These are phyloP conservation scores for Pseudogymnoascus sp. DNA, from an alignment of 2,329 filamentous ascomycete genomes.

Conservation along the genomic window DNA sequence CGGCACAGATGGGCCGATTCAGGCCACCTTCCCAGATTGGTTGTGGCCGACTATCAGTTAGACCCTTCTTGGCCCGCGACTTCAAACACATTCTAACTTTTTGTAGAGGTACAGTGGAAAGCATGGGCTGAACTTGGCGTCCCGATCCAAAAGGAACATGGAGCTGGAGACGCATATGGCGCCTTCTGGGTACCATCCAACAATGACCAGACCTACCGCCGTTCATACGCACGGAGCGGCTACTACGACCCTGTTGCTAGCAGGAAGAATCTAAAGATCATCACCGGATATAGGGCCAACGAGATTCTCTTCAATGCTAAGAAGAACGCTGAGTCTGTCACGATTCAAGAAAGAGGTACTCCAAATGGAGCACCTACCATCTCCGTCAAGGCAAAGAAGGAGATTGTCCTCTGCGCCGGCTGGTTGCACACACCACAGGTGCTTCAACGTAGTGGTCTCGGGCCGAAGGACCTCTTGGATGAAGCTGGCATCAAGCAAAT, in stretches of 20 bases:
- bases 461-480: constrained; percentile 24
- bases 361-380: not conserved
- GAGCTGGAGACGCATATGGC: constrained; percentile 29
- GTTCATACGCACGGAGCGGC: constrained; percentile 32
- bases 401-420: constrained; percentile 31
- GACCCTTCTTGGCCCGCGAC: constrained; percentile 4
- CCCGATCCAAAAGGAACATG: constrained; percentile 29
- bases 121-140: constrained; percentile 31
- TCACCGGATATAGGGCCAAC: constrained; percentile 12
- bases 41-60: constrained; percentile 30
- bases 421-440: constrained; percentile 21
- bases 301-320: constrained; percentile 24
- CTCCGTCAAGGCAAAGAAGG: constrained; percentile 19
- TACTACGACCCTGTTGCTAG: constrained; percentile 30
- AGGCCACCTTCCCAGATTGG: constrained; percentile 32
- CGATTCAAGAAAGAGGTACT: not conserved
- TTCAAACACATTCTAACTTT: not conserved
- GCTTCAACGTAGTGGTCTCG: constrained; percentile 20
- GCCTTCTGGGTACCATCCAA: constrained; percentile 31
- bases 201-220: constrained; percentile 20
- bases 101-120: constrained; percentile 13
- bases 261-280: constrained; percentile 20
- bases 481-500: constrained; percentile 27
- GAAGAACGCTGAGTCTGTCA: constrained; percentile 15
- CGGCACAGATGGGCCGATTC: constrained; percentile 30